Evolutionary conservation across 306 rosid species (phyloP).

Genomic region (Nissolia schottii): DNA sequence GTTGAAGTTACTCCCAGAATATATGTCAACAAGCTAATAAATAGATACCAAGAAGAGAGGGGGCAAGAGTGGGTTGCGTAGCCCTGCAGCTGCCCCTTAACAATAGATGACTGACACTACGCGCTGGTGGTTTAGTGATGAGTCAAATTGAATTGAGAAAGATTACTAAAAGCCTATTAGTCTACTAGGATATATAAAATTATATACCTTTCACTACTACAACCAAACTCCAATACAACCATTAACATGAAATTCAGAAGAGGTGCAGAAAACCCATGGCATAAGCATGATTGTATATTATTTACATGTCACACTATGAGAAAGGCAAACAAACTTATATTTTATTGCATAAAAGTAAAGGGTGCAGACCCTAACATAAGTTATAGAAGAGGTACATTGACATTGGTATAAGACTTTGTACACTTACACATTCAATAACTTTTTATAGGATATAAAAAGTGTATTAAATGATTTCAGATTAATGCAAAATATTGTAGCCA

Average conservation of each 20-base stretch:
- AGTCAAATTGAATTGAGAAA: conserved; percentile 1
- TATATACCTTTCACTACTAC: neutral
- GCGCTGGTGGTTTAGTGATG: neutral
- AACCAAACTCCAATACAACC: neutral
- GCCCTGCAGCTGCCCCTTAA: conserved; percentile 7
- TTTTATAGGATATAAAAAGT: too few relatives aligned
- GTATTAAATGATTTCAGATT: too few relatives aligned
- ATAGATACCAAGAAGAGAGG: neutral
- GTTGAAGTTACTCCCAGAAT: neutral
- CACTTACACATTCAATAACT: too few relatives aligned
- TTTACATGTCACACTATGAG: neutral
- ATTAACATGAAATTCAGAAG: conserved; percentile 13
- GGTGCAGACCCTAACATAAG: conserved; percentile 3
- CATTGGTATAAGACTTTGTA: too few relatives aligned
- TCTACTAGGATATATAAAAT: neutral
- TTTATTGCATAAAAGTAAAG: conserved; percentile 5
- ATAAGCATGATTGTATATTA: conserved; percentile 1
- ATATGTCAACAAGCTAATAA: conserved; percentile 24
- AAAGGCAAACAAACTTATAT: conserved; percentile 9
- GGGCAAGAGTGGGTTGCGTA: neutral
- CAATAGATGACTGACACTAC: conserved; percentile 1
- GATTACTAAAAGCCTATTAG: neutral
- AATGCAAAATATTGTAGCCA: too few relatives aligned
- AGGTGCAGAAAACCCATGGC: neutral
- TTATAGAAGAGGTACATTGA: too few relatives aligned